phyloP scores from a whole-genome alignment of 1,284 basidiomycete species.

The Cutaneotrichosporon spelunceum region DNA sequence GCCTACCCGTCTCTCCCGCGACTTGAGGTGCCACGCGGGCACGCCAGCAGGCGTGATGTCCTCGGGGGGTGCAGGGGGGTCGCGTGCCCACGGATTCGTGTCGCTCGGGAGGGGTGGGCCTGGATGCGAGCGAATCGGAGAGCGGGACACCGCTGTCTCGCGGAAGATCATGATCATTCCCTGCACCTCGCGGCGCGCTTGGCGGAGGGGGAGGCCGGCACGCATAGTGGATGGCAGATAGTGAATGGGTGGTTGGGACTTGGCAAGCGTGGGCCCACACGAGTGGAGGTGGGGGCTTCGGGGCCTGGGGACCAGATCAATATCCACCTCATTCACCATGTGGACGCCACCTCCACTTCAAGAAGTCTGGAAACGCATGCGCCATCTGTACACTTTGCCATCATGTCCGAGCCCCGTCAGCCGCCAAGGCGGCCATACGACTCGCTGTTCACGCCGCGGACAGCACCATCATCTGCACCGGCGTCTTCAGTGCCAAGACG shows the following conservation, averaged over 20 bases:
- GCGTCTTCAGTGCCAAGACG: not conserved
- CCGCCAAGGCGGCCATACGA: not conserved
- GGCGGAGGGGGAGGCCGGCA: not conserved
- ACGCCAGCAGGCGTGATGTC: not conserved
- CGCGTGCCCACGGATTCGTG: not conserved
- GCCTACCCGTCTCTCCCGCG: not conserved
- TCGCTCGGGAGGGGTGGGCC: not conserved
- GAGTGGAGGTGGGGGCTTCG: not conserved
- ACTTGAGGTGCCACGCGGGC: not conserved
- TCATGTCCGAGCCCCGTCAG: not conserved
- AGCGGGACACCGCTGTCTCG: not conserved
- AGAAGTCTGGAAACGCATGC: not conserved
- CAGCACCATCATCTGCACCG: not conserved
- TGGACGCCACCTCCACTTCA: not conserved
- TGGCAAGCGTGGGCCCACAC: slow-evolving; percentile 21
- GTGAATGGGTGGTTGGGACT: not conserved
- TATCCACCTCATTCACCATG: not conserved
- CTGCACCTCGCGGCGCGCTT: not conserved
- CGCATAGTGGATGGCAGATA: not conserved
- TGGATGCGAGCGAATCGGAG: slow-evolving; percentile 1
- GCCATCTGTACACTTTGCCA: not conserved
- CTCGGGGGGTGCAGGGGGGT: not conserved
- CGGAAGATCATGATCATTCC: slow-evolving; percentile 4
- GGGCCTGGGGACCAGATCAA: too few relatives aligned
- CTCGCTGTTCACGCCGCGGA: not conserved